Evolutionary conservation across 345 rosid species (phyloP), one percentile per base, ranked within the genome.

Genomic region (Gossypium bickii): DNA sequence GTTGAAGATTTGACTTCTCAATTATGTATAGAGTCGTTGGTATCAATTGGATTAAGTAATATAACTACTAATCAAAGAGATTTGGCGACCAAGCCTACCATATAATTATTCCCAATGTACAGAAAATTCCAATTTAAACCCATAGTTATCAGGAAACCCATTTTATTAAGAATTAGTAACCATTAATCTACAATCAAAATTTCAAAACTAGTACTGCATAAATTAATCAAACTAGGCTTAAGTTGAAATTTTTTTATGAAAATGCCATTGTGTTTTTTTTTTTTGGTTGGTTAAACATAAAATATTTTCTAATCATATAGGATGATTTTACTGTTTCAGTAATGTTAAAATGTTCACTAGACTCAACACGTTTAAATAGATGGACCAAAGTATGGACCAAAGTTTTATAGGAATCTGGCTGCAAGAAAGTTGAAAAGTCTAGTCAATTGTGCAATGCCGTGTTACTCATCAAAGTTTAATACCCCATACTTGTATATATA

Each of bases 381-480:
- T 24, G 25, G 41, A 48, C 13, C 43, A 68, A 22, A 27, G 59
- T 9, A 13, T 24, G 25, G 41, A 48, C 13, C 43, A 68, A 22
- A 27, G 59, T 9, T 69, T 16, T 27, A 4, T 9, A 51, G 24
- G 72, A 69, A 51, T 13, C 22, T 49, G n/a, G 61, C 10, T 29
- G 18, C 27, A 22, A 20, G 58, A 59, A 66, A 25, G 22, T 57
- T 67, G 83, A 80, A 86, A 83, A 67, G 76, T 74, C 82, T 22
- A 25, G 61, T 57, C 29, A 57, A 57, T 10, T 56, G 11, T 18
- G 61, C 29, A 20, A 7, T 57, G 12, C 27, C 38, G 55, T 63
- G 76, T 80, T 83, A 53, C 80, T 80, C 73, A 73, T 51, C 70
- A 61, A 59, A 58, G 41, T 70, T 41, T 25, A 67, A 18, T 48